Percentiles rank a stretch among this genome's conserved stretches.
Evolutionary conservation across 345 rosid genomes (phyloP).

Genomic region (Cardamine occulta): DNA sequence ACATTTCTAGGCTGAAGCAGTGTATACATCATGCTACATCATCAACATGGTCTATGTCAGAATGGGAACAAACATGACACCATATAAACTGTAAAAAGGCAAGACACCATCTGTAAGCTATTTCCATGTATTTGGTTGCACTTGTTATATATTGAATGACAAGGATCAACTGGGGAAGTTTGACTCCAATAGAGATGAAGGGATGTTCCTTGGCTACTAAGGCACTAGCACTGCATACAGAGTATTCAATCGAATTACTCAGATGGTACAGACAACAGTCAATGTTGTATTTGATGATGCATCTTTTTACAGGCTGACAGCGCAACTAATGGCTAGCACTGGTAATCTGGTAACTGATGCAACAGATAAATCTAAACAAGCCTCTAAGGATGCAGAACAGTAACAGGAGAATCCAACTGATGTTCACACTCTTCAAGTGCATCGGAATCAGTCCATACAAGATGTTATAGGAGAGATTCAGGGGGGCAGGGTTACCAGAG

Average conservation of each 20-base stretch:
- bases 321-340: no score
- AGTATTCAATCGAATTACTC: no score
- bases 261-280: accelerated
- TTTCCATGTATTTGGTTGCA: not conserved
- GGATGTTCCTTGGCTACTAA: not conserved
- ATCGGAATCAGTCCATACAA: no score
- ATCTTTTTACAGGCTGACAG: accelerated
- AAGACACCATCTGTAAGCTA: not conserved
- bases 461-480: not conserved
- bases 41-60: no score
- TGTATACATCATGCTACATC: not conserved
- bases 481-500: not conserved
- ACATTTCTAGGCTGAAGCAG: not conserved
- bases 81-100: not conserved
- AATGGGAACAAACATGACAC: not conserved
- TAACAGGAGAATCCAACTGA: no score
- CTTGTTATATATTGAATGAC: not conserved
- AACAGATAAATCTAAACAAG: no score
- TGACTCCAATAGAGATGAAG: not conserved
- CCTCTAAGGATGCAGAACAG: accelerated
- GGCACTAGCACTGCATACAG: accelerated
- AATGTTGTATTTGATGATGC: not conserved
- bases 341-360: no score
- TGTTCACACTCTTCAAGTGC: no score
- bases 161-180: not conserved